A percentile compares a stretch with the other conserved stretches of the same genome.
Evolutionary conservation across 352 stramenopile species (phyloP).

Genomic region (Phytophthora tentaculata): DNA sequence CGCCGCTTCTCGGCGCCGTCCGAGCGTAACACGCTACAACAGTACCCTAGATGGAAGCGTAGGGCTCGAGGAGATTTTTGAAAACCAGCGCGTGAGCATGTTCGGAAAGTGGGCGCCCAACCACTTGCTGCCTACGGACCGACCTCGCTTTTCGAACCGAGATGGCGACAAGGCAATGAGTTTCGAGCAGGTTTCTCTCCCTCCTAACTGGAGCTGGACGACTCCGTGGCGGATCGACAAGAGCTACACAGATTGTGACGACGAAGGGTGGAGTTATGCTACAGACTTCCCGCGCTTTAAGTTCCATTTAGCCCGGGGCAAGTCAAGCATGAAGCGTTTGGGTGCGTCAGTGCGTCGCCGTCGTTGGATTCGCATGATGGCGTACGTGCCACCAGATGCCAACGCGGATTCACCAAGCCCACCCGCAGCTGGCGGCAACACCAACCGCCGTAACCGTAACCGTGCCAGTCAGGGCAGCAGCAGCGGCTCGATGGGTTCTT

Average conservation of each 20-base stretch:
- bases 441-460: constrained; percentile 21
- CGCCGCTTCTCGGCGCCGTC: constrained; percentile 19
- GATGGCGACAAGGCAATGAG: constrained; percentile 79
- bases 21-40: constrained; percentile 64
- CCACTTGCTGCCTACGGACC: constrained; percentile 82
- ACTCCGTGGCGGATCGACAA: constrained; percentile 88
- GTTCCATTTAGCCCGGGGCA: constrained; percentile 75
- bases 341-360: constrained; percentile 76
- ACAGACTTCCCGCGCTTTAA: constrained; percentile 89
- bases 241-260: constrained; percentile 89
- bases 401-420: constrained; percentile 24
- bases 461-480: constrained; percentile 38
- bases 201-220: constrained; percentile 83
- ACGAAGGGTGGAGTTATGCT: constrained; percentile 90
- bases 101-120: constrained; percentile 90
- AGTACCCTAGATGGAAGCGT: constrained; percentile 78
- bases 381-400: constrained; percentile 63
- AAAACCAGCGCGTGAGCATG: constrained; percentile 89
- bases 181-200: constrained; percentile 80
- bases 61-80: constrained; percentile 87
- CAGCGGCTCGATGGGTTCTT: constrained; percentile 39
- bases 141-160: constrained; percentile 82
- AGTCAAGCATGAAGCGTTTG: constrained; percentile 80
- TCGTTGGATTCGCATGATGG: constrained; percentile 90
- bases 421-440: background rate